Base-by-base conservation (phyloP, 2,329 filamentous ascomycete genomes). In the Phaeosphaeriaceae sp. region DNA sequence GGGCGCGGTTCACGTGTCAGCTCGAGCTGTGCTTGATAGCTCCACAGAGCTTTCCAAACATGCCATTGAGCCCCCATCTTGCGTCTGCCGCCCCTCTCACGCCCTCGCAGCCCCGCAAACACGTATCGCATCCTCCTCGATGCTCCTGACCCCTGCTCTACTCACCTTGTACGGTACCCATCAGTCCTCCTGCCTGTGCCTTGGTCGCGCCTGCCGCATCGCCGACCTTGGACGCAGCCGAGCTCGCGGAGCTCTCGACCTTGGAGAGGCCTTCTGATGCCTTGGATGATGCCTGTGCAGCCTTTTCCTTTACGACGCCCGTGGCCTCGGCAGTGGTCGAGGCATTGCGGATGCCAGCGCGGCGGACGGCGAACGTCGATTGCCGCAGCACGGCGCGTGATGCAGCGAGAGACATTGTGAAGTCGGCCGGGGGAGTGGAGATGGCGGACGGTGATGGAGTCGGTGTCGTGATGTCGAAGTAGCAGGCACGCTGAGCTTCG, bases 101-200 rank as follows among this genome's bases (percentile, higher is more conserved):
- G 42, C 47, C 35, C 30, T 43, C n/a, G 9, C 24, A n/a, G 30
- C 15, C 51, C 50, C 32, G 50, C 49, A 40, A 26, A 19, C 44
- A 42, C 56, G 60, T 66, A 64, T 64, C 62, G 52, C 59, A 30
- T 32, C n/a, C 46, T 42, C 7, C 3, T 19, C 54, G 28, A 49
- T 49, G 44, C 54, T 40, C 52, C 21, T 42, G 49, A 32, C 23
- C 56, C 49, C 48, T 7, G 58, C 47, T 50, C 53, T 61, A 82
- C 93, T 83, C 87, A 98, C 95, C 90, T 86, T 97, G 92, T 74
- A 95, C 84, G 75, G 94, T 91, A 70, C 84, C 85, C 78, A 97
- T 86, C 69, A 94, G 76, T 80, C 63, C 54, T 59, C 63, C 86
- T 88, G 73, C 92, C 93, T 63, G 92, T 94, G 72, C 91, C 17